These are phyloP conservation scores for Macrophomina phaseolina DNA, from an alignment of 2,329 filamentous ascomycete species.

Conservation along the genomic window DNA sequence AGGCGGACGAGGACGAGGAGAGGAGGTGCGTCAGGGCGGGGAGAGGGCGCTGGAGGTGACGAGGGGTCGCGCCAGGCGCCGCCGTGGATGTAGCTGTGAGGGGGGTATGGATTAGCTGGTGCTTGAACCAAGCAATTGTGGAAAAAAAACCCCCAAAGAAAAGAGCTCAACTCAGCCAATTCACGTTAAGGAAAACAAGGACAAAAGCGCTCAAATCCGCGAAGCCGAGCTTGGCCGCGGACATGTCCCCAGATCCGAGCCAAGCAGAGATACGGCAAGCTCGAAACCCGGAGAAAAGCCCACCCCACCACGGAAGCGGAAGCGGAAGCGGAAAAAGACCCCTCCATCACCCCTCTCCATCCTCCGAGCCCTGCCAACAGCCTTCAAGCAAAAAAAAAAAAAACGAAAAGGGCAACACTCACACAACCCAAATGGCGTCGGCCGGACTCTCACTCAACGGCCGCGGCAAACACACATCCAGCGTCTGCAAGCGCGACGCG, in stretches of 20 bases:
- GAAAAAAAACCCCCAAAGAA: too few relatives aligned
- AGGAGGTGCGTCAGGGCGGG: slow-evolving; percentile 46
- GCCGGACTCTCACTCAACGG: slow-evolving; percentile 34
- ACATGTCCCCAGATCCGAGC: too few relatives aligned
- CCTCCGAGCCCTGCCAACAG: neutral
- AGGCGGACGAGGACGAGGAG: slow-evolving; percentile 30
- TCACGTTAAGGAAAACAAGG: too few relatives aligned
- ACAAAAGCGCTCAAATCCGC: too few relatives aligned
- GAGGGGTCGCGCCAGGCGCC: slow-evolving; percentile 57
- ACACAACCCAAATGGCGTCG: slow-evolving; percentile 44
- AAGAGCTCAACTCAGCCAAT: too few relatives aligned
- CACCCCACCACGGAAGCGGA: slow-evolving; percentile 1
- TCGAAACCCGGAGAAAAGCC: neutral
- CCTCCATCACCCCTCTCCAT: neutral
- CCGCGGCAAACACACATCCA: slow-evolving; percentile 50
- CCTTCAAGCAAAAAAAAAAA: too few relatives aligned
- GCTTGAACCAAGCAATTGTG: too few relatives aligned
- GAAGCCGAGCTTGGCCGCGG: too few relatives aligned
- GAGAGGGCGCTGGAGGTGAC: slow-evolving; percentile 45
- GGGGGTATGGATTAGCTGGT: neutral
- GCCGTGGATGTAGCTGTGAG: slow-evolving; percentile 54
- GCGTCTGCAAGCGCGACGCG: slow-evolving; percentile 45
- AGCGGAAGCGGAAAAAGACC: slow-evolving; percentile 4
- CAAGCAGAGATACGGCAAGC: too few relatives aligned
- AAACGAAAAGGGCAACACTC: slow-evolving; percentile 26